Conservation (phyloP, 768 basidiomycete genomes). For the Chalciporus pseudorubinellus region DNA sequence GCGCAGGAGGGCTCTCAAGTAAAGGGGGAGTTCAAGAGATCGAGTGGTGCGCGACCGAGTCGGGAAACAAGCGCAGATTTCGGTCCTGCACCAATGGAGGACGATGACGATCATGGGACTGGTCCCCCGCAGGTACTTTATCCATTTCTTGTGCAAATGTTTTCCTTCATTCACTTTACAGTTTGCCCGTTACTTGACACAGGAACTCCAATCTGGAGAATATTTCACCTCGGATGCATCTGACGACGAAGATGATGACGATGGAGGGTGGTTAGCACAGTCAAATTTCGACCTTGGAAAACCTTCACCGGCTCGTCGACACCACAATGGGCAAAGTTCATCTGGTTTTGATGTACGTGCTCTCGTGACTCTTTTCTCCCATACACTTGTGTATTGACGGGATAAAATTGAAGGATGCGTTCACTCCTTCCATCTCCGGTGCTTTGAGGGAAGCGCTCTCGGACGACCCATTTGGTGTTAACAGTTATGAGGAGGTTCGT, state of each 20-base stretch:
- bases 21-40: conserved; percentile 60
- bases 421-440: conserved; percentile 37
- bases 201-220: conserved; percentile 66
- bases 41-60: conserved; percentile 39
- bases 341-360: conserved; percentile 56
- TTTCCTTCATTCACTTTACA: conserved; percentile 25
- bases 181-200: conserved; percentile 79
- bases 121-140: conserved; percentile 45
- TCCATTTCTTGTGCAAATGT: background rate
- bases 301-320: conserved; percentile 47
- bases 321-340: conserved; percentile 46
- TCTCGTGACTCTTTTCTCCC: background rate
- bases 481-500: conserved; percentile 50
- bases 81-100: conserved; percentile 49
- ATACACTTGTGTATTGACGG: background rate
- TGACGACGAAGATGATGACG: conserved; percentile 57
- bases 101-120: conserved; percentile 44
- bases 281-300: conserved; percentile 64
- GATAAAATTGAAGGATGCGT: conserved; percentile 47
- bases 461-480: conserved; percentile 49
- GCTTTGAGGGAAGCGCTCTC: conserved; percentile 36
- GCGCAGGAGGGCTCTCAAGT: conserved; percentile 24
- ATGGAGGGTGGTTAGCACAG: conserved; percentile 79
- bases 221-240: conserved; percentile 50
- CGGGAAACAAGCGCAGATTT: conserved; percentile 65